Conservation (phyloP, 495 filamentous ascomycete species). For the Saxophila tyrrhenica region DNA sequence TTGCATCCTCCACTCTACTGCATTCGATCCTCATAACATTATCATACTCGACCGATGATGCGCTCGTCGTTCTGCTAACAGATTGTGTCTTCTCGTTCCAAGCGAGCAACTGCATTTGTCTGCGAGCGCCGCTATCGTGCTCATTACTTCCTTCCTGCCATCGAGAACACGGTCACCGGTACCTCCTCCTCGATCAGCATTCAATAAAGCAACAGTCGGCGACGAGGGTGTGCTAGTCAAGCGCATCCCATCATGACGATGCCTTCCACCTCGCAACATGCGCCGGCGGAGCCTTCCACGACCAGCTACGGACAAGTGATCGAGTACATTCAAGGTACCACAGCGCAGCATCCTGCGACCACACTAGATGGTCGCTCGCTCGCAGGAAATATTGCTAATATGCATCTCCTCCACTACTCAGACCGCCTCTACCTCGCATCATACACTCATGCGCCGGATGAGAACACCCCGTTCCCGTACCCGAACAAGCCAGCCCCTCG, state of each 20-base stretch:
- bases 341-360: neutral
- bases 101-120: too few relatives aligned
- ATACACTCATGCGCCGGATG: conserved; percentile 70
- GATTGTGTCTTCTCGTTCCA: neutral
- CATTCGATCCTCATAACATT: neutral
- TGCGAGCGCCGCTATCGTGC: neutral
- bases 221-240: neutral
- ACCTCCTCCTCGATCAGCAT: neutral
- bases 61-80: neutral
- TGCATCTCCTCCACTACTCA: conserved; percentile 28
- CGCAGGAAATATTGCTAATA: conserved; percentile 18
- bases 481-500: conserved; percentile 37
- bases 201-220: neutral
- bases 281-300: conserved; percentile 23
- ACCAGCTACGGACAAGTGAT: conserved; percentile 59
- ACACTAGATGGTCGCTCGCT: neutral
- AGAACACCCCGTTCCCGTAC: conserved; percentile 79
- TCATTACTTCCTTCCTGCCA: too few relatives aligned
- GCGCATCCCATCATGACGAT: neutral
- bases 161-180: neutral
- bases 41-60: neutral
- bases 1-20: neutral
- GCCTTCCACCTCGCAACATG: conserved; percentile 6
- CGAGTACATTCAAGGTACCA: conserved; percentile 64
- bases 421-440: conserved; percentile 92